These are phyloP conservation scores for Singerocomus rubriflavus DNA, from an alignment of 1,284 basidiomycete genomes.

Conservation along the genomic window DNA sequence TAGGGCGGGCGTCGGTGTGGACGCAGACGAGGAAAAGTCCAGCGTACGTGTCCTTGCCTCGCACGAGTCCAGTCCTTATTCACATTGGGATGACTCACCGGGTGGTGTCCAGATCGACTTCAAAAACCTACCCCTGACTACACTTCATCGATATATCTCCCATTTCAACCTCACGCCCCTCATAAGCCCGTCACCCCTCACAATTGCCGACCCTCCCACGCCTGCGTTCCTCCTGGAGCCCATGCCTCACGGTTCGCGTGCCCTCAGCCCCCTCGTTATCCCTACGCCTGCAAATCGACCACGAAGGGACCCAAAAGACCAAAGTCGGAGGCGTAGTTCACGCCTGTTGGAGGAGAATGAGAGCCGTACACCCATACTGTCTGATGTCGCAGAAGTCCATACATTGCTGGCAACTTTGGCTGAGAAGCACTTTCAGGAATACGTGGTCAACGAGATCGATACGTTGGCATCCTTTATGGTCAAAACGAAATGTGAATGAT, in stretches of 20 bases:
- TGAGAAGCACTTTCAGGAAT: conserved; percentile 66
- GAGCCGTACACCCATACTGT: conserved; percentile 57
- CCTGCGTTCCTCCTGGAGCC: conserved; percentile 57
- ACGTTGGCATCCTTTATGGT: conserved; percentile 79
- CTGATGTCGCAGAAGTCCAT: conserved; percentile 66
- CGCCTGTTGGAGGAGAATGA: conserved; percentile 62
- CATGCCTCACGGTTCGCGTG: conserved; percentile 42
- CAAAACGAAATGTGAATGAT: conserved; percentile 51
- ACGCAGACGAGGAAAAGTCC: conserved; percentile 38
- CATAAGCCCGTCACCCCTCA: conserved; percentile 66
- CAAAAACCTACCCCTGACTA: conserved; percentile 53
- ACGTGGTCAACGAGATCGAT: conserved; percentile 69
- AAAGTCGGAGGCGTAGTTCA: conserved; percentile 59
- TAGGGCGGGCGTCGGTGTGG: conserved; percentile 19
- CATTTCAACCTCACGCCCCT: conserved; percentile 66
- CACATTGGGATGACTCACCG: conserved; percentile 12
- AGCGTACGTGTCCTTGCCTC: conserved; percentile 32
- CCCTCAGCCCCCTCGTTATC: conserved; percentile 45
- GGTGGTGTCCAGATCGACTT: conserved; percentile 61
- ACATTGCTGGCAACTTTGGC: conserved; percentile 61
- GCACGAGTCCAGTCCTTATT: not conserved
- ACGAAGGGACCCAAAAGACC: conserved; percentile 58
- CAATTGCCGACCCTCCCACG: conserved; percentile 61
- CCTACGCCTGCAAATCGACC: conserved; percentile 62
- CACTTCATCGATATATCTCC: conserved; percentile 65